These are phyloP conservation scores for Cordyceps cateniannulata DNA, from an alignment of 2,329 filamentous ascomycete species.

Conservation along the genomic window DNA sequence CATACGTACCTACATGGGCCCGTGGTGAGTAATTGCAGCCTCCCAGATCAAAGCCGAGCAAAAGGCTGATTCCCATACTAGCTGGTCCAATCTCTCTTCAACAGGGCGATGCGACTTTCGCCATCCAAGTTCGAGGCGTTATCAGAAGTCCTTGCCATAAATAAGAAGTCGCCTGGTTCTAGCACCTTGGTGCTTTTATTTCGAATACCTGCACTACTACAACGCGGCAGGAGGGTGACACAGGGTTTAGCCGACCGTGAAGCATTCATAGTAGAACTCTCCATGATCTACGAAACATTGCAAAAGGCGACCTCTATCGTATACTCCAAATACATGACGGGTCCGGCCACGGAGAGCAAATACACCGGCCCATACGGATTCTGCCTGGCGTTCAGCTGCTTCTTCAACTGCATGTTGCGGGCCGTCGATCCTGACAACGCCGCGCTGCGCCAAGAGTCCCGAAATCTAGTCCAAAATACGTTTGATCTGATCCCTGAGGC, in stretches of 20 bases:
- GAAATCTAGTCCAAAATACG: background rate
- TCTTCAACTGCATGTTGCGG: slow-evolving; percentile 8
- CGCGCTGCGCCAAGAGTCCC: background rate
- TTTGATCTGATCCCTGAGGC: background rate
- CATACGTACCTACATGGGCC: slow-evolving; percentile 1
- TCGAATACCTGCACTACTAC: background rate
- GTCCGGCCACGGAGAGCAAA: background rate
- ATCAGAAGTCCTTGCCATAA: background rate
- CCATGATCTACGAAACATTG: background rate
- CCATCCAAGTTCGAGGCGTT: background rate
- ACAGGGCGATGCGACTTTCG: slow-evolving; percentile 3
- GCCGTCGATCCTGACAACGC: background rate
- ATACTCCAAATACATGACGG: background rate
- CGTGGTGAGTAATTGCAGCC: background rate
- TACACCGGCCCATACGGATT: background rate
- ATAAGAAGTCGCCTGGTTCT: background rate
- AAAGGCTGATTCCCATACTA: background rate
- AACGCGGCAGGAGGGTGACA: background rate
- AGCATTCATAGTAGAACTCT: background rate
- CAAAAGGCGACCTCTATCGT: background rate
- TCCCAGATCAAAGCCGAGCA: background rate
- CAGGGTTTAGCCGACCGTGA: background rate
- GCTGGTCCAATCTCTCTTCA: slow-evolving; percentile 8
- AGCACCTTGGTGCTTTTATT: background rate
- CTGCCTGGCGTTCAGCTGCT: slow-evolving; percentile 2